These are phyloP conservation scores for Cutaneotrichosporon sp. DNA, from an alignment of 1,284 basidiomycete species.

Conservation along the genomic window DNA sequence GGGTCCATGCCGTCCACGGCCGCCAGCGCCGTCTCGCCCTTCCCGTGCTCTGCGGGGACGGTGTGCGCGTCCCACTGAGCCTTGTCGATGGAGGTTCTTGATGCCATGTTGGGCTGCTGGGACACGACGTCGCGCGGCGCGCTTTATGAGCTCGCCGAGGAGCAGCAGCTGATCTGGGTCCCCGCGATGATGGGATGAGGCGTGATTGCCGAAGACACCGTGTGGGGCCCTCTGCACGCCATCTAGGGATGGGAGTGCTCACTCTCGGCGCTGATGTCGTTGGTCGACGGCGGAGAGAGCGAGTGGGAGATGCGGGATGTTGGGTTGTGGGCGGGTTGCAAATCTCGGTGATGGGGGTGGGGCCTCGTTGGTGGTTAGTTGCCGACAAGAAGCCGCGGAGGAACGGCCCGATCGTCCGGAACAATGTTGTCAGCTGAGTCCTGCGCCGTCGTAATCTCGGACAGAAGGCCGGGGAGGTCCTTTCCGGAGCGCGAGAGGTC, in stretches of 20 bases:
- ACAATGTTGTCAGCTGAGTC: too few relatives aligned
- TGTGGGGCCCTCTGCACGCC: not conserved
- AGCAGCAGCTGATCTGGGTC: not conserved
- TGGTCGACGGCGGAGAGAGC: not conserved
- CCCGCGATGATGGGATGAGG: not conserved
- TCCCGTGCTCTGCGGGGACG: not conserved
- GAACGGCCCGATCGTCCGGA: not conserved
- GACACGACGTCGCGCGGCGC: not conserved
- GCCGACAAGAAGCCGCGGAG: not conserved
- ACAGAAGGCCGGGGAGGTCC: too few relatives aligned
- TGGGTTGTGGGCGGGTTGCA: not conserved
- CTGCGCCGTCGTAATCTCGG: too few relatives aligned
- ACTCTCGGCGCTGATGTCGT: not conserved
- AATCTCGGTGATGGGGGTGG: not conserved
- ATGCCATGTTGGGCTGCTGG: not conserved
- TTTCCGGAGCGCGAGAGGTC: too few relatives aligned
- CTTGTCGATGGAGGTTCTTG: constrained; percentile 4
- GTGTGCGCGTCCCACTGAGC: not conserved
- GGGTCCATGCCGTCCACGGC: not conserved
- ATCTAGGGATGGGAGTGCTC: not conserved
- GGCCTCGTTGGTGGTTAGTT: not conserved
- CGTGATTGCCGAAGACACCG: constrained; percentile 1
- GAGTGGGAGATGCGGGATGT: not conserved
- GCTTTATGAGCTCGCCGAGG: not conserved
- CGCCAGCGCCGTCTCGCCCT: constrained; percentile 1